Evolutionary conservation across 2,329 filamentous ascomycete genomes (phyloP).

Genomic region (Apiospora saccharicola): DNA sequence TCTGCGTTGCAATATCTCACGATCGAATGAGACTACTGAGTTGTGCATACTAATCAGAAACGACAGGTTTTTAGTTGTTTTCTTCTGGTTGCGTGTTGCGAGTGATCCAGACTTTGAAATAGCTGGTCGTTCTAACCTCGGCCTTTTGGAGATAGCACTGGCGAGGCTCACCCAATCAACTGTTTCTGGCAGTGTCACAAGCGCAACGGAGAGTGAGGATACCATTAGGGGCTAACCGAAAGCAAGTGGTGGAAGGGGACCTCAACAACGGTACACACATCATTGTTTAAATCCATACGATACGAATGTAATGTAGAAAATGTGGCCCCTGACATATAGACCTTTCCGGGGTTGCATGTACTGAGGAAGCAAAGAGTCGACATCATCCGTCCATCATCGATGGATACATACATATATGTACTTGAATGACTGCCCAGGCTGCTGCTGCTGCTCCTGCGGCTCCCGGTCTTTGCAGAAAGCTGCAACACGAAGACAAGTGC

Average conservation of each 20-base stretch:
- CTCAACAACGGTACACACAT: neutral
- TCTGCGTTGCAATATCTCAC: constrained; percentile 1
- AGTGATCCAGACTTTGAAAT: neutral
- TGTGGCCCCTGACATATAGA: neutral
- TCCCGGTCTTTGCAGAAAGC: neutral
- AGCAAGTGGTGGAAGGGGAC: neutral
- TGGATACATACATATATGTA: neutral
- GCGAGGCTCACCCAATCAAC: neutral
- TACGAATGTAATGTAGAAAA: neutral
- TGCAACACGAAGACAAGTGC: neutral
- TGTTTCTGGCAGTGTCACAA: neutral
- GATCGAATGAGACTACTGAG: neutral
- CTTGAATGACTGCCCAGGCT: neutral
- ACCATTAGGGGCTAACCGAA: neutral
- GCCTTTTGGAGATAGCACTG: neutral
- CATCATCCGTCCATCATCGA: neutral
- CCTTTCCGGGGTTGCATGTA: neutral
- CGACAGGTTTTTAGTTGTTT: neutral
- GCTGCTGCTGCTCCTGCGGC: neutral
- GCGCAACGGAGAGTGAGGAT: neutral
- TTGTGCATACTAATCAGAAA: neutral
- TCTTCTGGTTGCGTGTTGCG: neutral
- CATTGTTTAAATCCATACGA: neutral
- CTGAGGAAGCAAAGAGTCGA: neutral
- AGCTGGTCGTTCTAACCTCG: neutral